These are phyloP conservation scores for Hyaloperonospora brassicae DNA, from an alignment of 352 stramenopile species.

Conservation along the genomic window DNA sequence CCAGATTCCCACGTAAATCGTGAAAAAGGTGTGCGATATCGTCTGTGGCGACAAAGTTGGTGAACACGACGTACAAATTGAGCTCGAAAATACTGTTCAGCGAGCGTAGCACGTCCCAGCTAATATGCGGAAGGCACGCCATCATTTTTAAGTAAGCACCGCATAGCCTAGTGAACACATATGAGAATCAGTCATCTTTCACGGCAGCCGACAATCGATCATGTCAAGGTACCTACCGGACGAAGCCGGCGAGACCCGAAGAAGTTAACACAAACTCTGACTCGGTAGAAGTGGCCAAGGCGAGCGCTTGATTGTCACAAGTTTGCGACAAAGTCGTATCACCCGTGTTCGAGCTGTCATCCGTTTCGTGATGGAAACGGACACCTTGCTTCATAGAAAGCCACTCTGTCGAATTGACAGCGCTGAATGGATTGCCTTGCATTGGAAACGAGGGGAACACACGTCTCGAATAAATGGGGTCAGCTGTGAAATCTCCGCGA, in stretches of 20 bases:
- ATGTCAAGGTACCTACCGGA: conserved; percentile 33
- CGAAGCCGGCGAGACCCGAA: conserved; percentile 60
- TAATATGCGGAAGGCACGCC: conserved; percentile 63
- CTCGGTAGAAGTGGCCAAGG: conserved; percentile 30
- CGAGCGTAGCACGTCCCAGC: conserved; percentile 58
- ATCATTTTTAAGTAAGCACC: conserved; percentile 86
- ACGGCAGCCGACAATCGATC: background rate
- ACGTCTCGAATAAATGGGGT: conserved; percentile 58
- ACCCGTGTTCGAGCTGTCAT: background rate
- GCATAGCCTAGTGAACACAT: conserved; percentile 40
- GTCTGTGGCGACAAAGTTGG: conserved; percentile 42
- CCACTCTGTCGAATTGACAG: conserved; percentile 43
- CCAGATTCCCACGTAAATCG: conserved; percentile 18
- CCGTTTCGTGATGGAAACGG: conserved; percentile 36
- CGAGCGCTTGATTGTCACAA: conserved; percentile 18
- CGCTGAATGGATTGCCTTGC: conserved; percentile 59
- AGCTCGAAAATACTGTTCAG: conserved; percentile 80
- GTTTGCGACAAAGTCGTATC: conserved; percentile 6
- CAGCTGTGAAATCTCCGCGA: conserved; percentile 30
- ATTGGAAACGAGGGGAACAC: conserved; percentile 59
- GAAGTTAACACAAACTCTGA: conserved; percentile 66
- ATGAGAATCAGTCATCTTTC: conserved; percentile 1
- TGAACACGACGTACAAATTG: conserved; percentile 69
- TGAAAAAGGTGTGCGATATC: conserved; percentile 48
- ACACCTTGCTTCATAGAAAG: conserved; percentile 51